phyloP scores from a whole-genome alignment of 345 rosid genomes.

The Citrus trifoliata region DNA sequence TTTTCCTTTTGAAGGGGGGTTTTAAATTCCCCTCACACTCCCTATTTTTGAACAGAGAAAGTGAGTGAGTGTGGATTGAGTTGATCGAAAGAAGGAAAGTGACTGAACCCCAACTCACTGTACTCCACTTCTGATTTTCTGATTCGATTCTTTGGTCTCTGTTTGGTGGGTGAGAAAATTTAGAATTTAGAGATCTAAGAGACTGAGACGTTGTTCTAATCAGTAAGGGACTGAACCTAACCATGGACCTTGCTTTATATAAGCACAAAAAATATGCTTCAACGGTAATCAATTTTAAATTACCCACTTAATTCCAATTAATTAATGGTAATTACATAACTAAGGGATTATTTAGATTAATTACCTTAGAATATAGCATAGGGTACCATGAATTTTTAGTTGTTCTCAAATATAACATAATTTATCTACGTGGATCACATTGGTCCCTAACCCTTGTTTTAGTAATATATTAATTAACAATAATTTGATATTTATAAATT shows the following conservation, averaged over 20 bases:
- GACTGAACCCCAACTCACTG: conserved; percentile 32
- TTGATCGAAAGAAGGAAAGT: conserved; percentile 23
- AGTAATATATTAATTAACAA: too few relatives aligned
- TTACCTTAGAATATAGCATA: not conserved
- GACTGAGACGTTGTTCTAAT: conserved; percentile 39
- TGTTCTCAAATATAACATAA: too few relatives aligned
- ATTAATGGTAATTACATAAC: not conserved
- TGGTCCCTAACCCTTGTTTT: too few relatives aligned
- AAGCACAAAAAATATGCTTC: conserved; percentile 17
- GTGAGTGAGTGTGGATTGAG: not conserved
- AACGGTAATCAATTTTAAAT: conserved; percentile 9
- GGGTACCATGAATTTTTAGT: not conserved
- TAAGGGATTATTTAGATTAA: too few relatives aligned
- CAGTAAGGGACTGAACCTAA: conserved; percentile 17
- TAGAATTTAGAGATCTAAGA: conserved; percentile 28
- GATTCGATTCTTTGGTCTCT: conserved; percentile 36
- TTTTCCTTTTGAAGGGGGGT: not conserved
- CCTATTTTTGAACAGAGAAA: not conserved
- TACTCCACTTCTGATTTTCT: conserved; percentile 32
- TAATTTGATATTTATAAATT: too few relatives aligned
- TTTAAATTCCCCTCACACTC: conserved; percentile 11
- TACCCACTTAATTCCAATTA: not conserved
- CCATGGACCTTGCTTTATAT: conserved; percentile 25
- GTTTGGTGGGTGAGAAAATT: conserved; percentile 20
- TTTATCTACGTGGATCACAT: too few relatives aligned